Conservation (phyloP, 2,329 filamentous ascomycete species). For the Fusarium stilboides region DNA sequence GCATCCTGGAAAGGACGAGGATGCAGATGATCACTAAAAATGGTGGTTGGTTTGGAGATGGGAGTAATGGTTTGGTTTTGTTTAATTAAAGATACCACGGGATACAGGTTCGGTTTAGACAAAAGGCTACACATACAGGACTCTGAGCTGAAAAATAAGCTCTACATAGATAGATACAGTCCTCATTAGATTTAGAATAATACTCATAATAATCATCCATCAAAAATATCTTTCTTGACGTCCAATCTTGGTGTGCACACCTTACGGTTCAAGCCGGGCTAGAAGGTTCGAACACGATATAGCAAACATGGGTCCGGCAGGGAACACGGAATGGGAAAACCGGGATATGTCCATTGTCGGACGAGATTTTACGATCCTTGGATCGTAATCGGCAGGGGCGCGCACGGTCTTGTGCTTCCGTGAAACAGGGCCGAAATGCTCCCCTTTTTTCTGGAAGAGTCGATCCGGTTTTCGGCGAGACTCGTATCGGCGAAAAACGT, state of each 20-base stretch:
- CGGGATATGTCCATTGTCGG: slow-evolving; percentile 2
- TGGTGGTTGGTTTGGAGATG: background rate
- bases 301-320: background rate
- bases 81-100: slow-evolving; percentile 29
- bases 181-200: background rate
- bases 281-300: slow-evolving; percentile 13
- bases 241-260: background rate
- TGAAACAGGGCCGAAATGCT: slow-evolving; percentile 38
- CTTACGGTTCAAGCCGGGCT: background rate
- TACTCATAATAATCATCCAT: background rate
- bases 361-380: slow-evolving; percentile 21
- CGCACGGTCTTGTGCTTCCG: slow-evolving; percentile 27
- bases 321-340: slow-evolving; percentile 8
- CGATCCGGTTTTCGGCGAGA: slow-evolving; percentile 26
- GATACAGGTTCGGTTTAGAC: slow-evolving; percentile 20
- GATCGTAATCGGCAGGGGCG: slow-evolving; percentile 19
- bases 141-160: background rate
- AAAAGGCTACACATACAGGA: slow-evolving; percentile 12
- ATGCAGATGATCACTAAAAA: slow-evolving; percentile 63
- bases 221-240: background rate
- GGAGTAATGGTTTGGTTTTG: slow-evolving; percentile 18
- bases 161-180: background rate
- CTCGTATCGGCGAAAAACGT: slow-evolving; percentile 1
- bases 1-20: slow-evolving; percentile 69
- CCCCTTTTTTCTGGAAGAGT: slow-evolving; percentile 18